Percentiles rank a stretch among this genome's conserved stretches.
These are phyloP conservation scores for Pythium rishiriense DNA, from an alignment of 352 stramenopile genomes.

Conservation along the genomic window DNA sequence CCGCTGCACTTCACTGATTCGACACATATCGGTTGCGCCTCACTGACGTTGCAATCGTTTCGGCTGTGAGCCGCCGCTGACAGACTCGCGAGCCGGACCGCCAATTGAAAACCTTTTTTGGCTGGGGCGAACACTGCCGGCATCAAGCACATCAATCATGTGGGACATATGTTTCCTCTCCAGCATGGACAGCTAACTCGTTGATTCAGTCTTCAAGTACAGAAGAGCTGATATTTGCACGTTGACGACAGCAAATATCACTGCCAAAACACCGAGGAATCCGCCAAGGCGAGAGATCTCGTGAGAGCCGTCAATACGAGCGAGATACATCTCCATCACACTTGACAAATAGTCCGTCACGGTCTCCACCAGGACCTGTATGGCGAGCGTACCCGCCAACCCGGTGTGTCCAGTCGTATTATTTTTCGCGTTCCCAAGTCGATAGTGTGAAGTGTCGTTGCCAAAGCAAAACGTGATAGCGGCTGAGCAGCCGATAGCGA, in stretches of 20 bases:
- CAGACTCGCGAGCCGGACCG: too few species aligned
- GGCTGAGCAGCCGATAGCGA: slow-evolving; percentile 37
- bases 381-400: neutral
- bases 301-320: neutral
- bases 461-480: neutral
- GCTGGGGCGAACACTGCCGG: too few species aligned
- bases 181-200: too few species aligned
- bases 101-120: too few species aligned
- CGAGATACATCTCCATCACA: neutral
- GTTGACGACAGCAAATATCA: neutral
- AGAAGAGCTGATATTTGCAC: neutral
- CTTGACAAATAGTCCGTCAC: neutral
- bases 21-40: too few species aligned
- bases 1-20: too few species aligned
- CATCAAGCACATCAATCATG: too few species aligned
- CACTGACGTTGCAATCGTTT: too few species aligned
- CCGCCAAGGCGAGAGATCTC: neutral
- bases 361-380: neutral
- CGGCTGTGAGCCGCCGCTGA: too few species aligned
- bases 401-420: neutral
- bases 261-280: neutral
- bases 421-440: neutral
- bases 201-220: neutral
- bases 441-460: neutral
- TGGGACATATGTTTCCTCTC: too few species aligned